Evolutionary conservation across 2,329 filamentous ascomycete genomes (phyloP), one percentile per base, ranked within the genome.

Genomic region (Orbilia ellipsospora): DNA sequence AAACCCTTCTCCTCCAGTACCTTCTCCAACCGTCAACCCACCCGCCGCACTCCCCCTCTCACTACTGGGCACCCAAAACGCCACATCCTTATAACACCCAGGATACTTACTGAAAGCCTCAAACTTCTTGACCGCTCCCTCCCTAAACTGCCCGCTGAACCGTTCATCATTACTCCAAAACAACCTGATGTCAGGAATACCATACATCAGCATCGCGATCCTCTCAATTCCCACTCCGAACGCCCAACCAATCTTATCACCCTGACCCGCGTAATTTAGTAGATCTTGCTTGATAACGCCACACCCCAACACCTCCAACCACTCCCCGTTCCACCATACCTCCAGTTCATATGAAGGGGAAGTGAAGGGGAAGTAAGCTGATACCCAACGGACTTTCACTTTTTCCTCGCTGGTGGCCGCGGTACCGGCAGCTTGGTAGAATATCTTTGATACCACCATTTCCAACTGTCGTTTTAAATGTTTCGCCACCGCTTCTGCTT

Each of bases 331-430:
- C 88, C 94, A 97, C 85, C 92, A 94, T 8, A 99, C 93, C 81
- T 99, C 95, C 23, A 99, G 87, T 82, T 99, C 95, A 92, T 93
- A 99, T 5, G 91, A 95, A 0, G 95, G 95, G 70, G 90, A 94
- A 0, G 95, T 99, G 82, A 98, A 98, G 45, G 95, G 95, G 83
- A 99, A 99, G 83, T 95, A 98, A 0, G 95, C 93, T 82, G 97
- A 94, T 6, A 98, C 90, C 95, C 95, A 99, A 78, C 95, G 89
- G 80, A 97, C 90, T 79, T 89, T 90, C 45, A 98, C 85, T 3
- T 93, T 92, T 80, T 96, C 91, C 4, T 84, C 82, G 72, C 84
- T 84, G 15, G 85, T 23, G 23, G 31, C 83, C 5, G 89, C 88
- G 3, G 90, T 92, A 59, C 86, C 85, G 80, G 89, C 89, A 5